Evolutionary conservation across 2,329 filamentous ascomycete genomes (phyloP), one percentile per base, ranked within the genome.

Genomic region (Paracorniculantispora psalliotae): DNA sequence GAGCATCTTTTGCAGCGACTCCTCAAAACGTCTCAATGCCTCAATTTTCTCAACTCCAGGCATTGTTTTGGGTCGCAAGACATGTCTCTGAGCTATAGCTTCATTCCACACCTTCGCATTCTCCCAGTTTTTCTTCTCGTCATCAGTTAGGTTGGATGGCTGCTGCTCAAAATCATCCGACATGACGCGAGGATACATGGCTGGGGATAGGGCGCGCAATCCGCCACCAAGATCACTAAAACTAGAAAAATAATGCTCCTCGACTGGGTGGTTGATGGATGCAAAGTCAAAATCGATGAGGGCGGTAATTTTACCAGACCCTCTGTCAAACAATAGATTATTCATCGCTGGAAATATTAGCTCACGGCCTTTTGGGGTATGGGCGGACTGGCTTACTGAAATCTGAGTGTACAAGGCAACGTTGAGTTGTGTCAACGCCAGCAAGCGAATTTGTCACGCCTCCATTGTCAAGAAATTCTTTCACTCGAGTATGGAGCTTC

Each of bases 271-370:
- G 0, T 61, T 61, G 17, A 69, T 25, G 4, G 48, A 52, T 0
- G 68, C 59, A 26, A 56, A 71, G 52, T 70, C 69, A 28, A 69
- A 71, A 48, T 71, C 68, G 9, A 71, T 60, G 3, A 71, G n/a
- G 1, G 62, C 65, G 0, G 66, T 69, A 37, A 70, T 59, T 13
- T 53, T 60, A 6, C 62, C 62, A 4, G 61, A 62, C 4, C 25
- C 55, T 1, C 53, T 43, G 25, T 70, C 64, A 46, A 52, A 67
- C 4, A 69, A 65, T 10, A 69, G 53, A 46, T 71, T 71, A 46
- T 67, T 67, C 62, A 61, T 66, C 2, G 65, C 68, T 68, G 19
- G 9, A 10, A 19, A 8, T 25, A 17, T 35, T n/a, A 33, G n/a
- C 50, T 19, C 15, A 6, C 8, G 17, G 25, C 13, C 13, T 8